A percentile compares a stretch with the other conserved stretches of the same genome.
Evolutionary conservation across 768 basidiomycete genomes (phyloP).

Genomic region (Daedaleopsis nitida): DNA sequence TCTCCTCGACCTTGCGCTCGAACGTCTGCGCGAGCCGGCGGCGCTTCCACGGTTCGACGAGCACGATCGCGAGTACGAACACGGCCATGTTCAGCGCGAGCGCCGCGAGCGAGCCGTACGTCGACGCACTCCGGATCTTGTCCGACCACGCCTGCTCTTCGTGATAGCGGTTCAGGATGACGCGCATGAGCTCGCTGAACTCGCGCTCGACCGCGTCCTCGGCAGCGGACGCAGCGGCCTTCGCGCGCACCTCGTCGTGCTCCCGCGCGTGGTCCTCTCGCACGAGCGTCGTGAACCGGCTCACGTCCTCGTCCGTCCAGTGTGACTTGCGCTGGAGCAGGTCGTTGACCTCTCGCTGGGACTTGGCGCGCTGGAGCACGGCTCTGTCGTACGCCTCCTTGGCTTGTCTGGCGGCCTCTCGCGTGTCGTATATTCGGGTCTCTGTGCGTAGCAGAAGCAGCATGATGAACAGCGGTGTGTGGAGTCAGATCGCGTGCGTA

Average conservation of each 20-base stretch:
- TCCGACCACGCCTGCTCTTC: constrained; percentile 99
- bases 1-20: constrained; percentile 72
- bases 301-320: constrained; percentile 92
- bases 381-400: constrained; percentile 80
- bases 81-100: constrained; percentile 87
- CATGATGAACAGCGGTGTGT: background rate
- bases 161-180: constrained; percentile 91
- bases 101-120: constrained; percentile 87
- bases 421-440: constrained; percentile 64
- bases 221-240: constrained; percentile 61
- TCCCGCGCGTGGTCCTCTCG: constrained; percentile 88
- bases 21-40: constrained; percentile 84
- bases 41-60: constrained; percentile 98
- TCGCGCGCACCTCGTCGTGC: constrained; percentile 73
- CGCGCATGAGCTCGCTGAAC: constrained; percentile 85
- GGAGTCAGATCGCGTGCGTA: background rate
- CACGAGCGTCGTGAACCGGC: constrained; percentile 86
- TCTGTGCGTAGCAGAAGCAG: constrained; percentile 47
- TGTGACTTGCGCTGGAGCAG: constrained; percentile 88
- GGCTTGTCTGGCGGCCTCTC: constrained; percentile 67
- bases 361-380: constrained; percentile 76
- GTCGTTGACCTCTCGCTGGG: constrained; percentile 95
- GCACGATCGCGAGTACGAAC: constrained; percentile 84
- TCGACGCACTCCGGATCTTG: constrained; percentile 94
- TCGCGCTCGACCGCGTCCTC: constrained; percentile 85